These are phyloP conservation scores for Termitomyces bulborhizus DNA, from an alignment of 768 basidiomycete species.

Conservation along the genomic window DNA sequence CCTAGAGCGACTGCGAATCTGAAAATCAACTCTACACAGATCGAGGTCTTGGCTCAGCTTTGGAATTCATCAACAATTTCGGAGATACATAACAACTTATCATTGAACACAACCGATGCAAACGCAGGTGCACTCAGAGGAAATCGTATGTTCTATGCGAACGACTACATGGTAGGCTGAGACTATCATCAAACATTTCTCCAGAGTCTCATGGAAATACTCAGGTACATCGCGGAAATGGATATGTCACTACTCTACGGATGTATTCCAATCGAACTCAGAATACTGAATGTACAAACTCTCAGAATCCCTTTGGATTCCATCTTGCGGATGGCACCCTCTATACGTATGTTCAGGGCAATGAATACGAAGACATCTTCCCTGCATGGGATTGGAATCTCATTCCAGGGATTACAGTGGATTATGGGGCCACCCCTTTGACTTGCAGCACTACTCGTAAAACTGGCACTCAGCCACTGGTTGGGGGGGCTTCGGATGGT, in stretches of 20 bases:
- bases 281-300: conserved; percentile 62
- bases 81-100: conserved; percentile 11
- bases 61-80: conserved; percentile 29
- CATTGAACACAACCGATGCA: conserved; percentile 20
- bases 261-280: conserved; percentile 56
- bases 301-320: conserved; percentile 61
- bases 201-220: background rate
- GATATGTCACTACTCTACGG: conserved; percentile 51
- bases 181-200: background rate
- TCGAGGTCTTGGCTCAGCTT: conserved; percentile 29
- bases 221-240: conserved; percentile 25
- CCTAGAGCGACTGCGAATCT: conserved; percentile 34
- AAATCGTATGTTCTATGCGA: conserved; percentile 21
- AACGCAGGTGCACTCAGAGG: conserved; percentile 17
- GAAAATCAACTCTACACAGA: conserved; percentile 34
- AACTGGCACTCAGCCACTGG: conserved; percentile 49
- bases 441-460: conserved; percentile 34
- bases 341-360: conserved; percentile 58
- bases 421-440: conserved; percentile 54
- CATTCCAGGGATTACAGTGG: conserved; percentile 65
- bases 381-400: conserved; percentile 78
- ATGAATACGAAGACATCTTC: conserved; percentile 70
- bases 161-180: conserved; percentile 16
- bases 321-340: conserved; percentile 63
- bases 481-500: conserved; percentile 62